Evolutionary conservation across 805 yeast species (phyloP), one percentile per base, ranked within the genome.

Genomic region (Cyberlindnera amylophila): DNA sequence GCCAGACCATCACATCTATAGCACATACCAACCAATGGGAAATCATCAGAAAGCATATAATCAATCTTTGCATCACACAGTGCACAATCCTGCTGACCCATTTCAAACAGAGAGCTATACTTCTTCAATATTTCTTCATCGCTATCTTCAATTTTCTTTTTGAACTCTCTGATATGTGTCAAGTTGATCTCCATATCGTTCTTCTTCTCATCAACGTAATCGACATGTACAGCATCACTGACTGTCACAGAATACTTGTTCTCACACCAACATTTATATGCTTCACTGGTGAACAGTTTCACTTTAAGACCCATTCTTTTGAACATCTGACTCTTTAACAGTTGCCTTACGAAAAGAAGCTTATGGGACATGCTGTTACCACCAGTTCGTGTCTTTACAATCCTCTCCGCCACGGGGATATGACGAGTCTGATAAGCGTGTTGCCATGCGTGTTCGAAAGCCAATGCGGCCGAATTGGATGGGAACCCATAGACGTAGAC

Each of bases 381-480:
- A 13, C 67, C 59, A 4, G 58, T 57, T 45, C 63, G 66, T 15
- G 44, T 47, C 19, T 59, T 66, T 1, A 69, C 62, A 10, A 77
- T 57, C 39, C 82, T 59, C 10, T 58, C 57, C 3, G 57, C 61
- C 0, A 50, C 48, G 2, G 61, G 55, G 4, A 86, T 77, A 54
- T 79, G 86, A 30, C 88, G 65, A 0, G 95, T 81, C 39, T 67
- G 70, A 47, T 81, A 69, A 1, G 81, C 67, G 59, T 86, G 93
- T 52, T 86, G 95, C 77, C 86, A 82, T 1, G 95, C 90, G 61
- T 84, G 89, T 54, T 87, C 96, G 61, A 86, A 86, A 47, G 80
- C 90, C 39, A 87, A 62, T 0, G 95, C 95, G 3, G 81, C 62
- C 3, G 81, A 68, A 46, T 76, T 78, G 6, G 79, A 76, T 0